Conservation (phyloP, 176 grass and related monocot genomes). For the Musa beccarii region DNA sequence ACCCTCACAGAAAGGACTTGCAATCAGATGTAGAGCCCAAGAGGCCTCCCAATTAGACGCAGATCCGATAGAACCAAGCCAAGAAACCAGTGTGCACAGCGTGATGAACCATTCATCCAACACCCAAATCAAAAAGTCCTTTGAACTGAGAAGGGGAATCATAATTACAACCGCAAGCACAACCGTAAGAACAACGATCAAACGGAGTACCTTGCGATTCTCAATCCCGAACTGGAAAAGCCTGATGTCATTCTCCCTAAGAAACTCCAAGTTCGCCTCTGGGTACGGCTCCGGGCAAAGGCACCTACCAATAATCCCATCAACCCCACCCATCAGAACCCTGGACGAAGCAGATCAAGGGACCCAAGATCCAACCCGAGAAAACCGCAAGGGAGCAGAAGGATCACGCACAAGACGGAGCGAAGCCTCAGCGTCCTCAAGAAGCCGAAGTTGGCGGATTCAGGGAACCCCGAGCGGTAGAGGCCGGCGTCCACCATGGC, state of each 20-base stretch:
- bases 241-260: conserved; percentile 44
- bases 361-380: neutral
- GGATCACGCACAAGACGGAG: conserved; percentile 52
- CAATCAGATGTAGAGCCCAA: too few relatives aligned
- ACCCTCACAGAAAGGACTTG: too few relatives aligned
- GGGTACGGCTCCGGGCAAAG: conserved; percentile 87
- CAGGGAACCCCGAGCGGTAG: conserved; percentile 74
- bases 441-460: conserved; percentile 59
- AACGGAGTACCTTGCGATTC: conserved; percentile 52
- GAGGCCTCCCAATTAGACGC: too few relatives aligned
- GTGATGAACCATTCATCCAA: neutral
- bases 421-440: conserved; percentile 50
- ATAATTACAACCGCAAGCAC: neutral
- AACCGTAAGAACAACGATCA: neutral
- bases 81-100: neutral
- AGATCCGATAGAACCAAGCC: neutral
- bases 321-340: neutral
- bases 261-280: conserved; percentile 53
- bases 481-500: conserved; percentile 72
- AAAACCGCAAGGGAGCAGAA: neutral
- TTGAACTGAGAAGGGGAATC: neutral
- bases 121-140: neutral
- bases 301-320: conserved; percentile 25
- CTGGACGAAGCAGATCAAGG: neutral
- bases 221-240: conserved; percentile 81